These are phyloP conservation scores for Apiospora phragmitis DNA, from an alignment of 2,329 filamentous ascomycete genomes.

Conservation along the genomic window DNA sequence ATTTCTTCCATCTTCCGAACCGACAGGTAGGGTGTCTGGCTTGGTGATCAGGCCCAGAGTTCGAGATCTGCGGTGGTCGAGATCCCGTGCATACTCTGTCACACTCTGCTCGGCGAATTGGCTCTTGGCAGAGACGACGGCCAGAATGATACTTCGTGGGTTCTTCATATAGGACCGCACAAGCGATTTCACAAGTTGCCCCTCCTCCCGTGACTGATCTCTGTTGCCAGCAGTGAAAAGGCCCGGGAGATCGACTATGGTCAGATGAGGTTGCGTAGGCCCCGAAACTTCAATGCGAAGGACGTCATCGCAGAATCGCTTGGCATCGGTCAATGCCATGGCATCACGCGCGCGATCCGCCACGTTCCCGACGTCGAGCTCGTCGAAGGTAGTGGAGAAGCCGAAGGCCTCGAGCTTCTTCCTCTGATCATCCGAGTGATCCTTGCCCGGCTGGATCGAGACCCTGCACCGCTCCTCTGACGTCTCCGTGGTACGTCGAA, in stretches of 20 bases:
- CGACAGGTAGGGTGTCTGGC: conserved; percentile 35
- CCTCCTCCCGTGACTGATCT: conserved; percentile 42
- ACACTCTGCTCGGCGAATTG: conserved; percentile 60
- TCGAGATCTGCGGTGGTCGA: conserved; percentile 33
- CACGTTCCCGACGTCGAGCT: conserved; percentile 28
- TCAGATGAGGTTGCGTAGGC: conserved; percentile 49
- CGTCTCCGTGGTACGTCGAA: conserved; percentile 41
- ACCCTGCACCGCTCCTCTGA: conserved; percentile 32
- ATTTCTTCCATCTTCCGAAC: conserved; percentile 38
- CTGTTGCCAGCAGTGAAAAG: conserved; percentile 48
- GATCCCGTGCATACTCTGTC: conserved; percentile 42
- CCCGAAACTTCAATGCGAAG: conserved; percentile 48
- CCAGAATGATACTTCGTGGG: conserved; percentile 57
- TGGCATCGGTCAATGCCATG: conserved; percentile 17
- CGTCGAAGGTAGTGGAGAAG: conserved; percentile 11
- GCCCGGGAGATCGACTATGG: conserved; percentile 59
- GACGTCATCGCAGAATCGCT: conserved; percentile 43
- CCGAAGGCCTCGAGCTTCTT: conserved; percentile 18
- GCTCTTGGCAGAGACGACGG: conserved; percentile 54
- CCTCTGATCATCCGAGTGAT: conserved; percentile 28
- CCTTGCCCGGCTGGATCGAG: conserved; percentile 32
- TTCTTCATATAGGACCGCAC: conserved; percentile 56
- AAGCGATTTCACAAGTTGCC: conserved; percentile 43
- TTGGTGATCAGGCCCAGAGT: conserved; percentile 52
- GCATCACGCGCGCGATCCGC: conserved; percentile 36